phyloP scores from a whole-genome alignment of 129 eudicot genomes.

The Artemisia tridentata region DNA sequence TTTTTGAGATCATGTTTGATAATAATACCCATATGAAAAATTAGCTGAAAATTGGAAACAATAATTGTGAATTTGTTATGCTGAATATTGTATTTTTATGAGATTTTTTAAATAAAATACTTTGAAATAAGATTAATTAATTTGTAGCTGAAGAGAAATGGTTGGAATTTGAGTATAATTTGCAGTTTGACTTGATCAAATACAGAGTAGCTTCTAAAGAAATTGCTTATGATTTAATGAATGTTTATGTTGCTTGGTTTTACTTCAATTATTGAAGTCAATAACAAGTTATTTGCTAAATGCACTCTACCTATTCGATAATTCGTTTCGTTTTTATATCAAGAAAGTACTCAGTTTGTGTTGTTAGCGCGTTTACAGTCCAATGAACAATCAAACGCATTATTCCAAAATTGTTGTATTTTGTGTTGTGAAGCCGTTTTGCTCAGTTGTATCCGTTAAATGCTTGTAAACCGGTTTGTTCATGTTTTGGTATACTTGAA shows the following conservation, averaged over 20 bases:
- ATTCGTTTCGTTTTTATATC: conserved; percentile 16
- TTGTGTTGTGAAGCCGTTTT: background rate
- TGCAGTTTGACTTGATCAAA: conserved; percentile 16
- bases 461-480: too few relatives aligned
- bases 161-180: conserved; percentile 23
- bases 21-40: conserved; percentile 36
- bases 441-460: too few relatives aligned
- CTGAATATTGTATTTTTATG: conserved; percentile 35
- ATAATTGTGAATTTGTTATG: conserved; percentile 33
- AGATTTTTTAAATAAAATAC: conserved; percentile 13
- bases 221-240: conserved; percentile 26
- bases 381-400: conserved; percentile 14
- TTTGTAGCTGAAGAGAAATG: conserved; percentile 22
- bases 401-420: background rate
- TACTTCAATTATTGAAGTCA: conserved; percentile 28
- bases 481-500: background rate
- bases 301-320: conserved; percentile 26
- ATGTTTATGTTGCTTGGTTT: conserved; percentile 29
- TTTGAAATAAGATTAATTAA: conserved; percentile 18
- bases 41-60: conserved; percentile 36
- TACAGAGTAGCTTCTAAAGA: conserved; percentile 29
- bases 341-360: conserved; percentile 3
- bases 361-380: conserved; percentile 13
- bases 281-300: conserved; percentile 19
- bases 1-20: conserved; percentile 36